These are phyloP conservation scores for Neotropicomus parvogracilis DNA, from an alignment of 1,284 basidiomycete species.

Conservation along the genomic window DNA sequence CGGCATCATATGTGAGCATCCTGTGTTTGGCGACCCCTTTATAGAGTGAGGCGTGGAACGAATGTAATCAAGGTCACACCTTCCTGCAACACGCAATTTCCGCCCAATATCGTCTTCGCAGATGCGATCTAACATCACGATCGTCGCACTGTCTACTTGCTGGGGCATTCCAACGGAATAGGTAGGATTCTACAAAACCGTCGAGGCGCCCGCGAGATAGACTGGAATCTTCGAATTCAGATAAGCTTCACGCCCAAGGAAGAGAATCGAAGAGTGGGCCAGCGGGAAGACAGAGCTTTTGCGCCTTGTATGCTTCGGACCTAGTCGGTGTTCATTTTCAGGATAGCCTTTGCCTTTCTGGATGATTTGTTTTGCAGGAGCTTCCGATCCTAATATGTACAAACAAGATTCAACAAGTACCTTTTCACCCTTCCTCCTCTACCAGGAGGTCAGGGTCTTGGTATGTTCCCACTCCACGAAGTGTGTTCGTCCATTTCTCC, in stretches of 20 bases:
- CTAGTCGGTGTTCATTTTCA: constrained; percentile 9
- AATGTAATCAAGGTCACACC: constrained; percentile 36
- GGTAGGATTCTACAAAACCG: not conserved
- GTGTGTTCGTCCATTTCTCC: not conserved
- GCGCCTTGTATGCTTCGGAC: not conserved
- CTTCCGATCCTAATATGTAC: constrained; percentile 29
- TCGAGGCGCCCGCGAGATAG: not conserved
- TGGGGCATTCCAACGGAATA: constrained; percentile 27
- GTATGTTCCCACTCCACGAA: not conserved
- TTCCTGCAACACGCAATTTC: constrained; percentile 46
- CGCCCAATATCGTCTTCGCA: constrained; percentile 35
- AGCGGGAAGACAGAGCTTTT: not conserved
- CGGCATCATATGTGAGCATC: constrained; percentile 49
- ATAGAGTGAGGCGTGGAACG: constrained; percentile 13
- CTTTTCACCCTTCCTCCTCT: not conserved
- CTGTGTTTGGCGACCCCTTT: constrained; percentile 33
- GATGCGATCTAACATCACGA: constrained; percentile 36
- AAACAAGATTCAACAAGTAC: constrained; percentile 22
- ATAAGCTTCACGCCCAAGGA: not conserved
- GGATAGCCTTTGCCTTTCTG: constrained; percentile 12
- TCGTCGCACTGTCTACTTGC: constrained; percentile 39
- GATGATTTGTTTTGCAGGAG: constrained; percentile 20
- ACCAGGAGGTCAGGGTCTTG: not conserved
- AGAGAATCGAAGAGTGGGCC: not conserved
- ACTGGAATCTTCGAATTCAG: not conserved